Evolutionary conservation across 2,329 filamentous ascomycete species (phyloP).

Genomic region (Scolecobasidium constrictum): DNA sequence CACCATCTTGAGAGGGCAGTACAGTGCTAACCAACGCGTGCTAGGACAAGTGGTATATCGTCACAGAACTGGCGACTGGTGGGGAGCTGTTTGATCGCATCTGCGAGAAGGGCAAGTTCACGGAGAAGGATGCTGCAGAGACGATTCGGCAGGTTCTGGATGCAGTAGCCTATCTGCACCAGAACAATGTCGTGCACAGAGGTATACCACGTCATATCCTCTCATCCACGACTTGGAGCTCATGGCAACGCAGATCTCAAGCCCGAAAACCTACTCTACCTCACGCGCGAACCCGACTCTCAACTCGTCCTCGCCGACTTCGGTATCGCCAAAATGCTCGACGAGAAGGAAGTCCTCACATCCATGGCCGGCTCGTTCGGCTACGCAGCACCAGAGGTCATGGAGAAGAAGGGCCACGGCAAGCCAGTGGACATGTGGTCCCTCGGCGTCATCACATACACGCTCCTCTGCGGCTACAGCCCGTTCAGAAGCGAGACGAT

Average conservation of each 20-base stretch:
- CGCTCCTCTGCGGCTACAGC: slow-evolving; percentile 92
- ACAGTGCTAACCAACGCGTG: background rate
- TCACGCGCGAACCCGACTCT: slow-evolving; percentile 66
- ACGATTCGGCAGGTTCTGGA: slow-evolving; percentile 90
- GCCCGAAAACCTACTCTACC: slow-evolving; percentile 92
- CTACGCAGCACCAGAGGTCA: slow-evolving; percentile 94
- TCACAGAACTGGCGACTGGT: slow-evolving; percentile 89
- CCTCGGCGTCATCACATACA: slow-evolving; percentile 96
- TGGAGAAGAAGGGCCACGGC: slow-evolving; percentile 94
- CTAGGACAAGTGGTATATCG: slow-evolving; percentile 99
- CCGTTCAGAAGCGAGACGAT: slow-evolving; percentile 95
- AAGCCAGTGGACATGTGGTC: slow-evolving; percentile 99
- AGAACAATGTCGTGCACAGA: slow-evolving; percentile 91
- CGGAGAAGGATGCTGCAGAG: slow-evolving; percentile 92
- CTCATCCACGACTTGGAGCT: background rate
- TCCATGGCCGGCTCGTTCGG: slow-evolving; percentile 99
- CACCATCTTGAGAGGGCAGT: too few relatives aligned
- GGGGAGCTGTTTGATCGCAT: slow-evolving; percentile 97
- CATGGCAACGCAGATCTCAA: slow-evolving; percentile 62
- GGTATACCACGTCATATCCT: slow-evolving; percentile 39
- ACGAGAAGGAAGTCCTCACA: slow-evolving; percentile 81
- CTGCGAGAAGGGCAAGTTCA: slow-evolving; percentile 96
- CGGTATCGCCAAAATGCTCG: slow-evolving; percentile 96
- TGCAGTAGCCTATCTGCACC: slow-evolving; percentile 88
- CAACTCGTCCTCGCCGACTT: slow-evolving; percentile 92